These are phyloP conservation scores for Dioscorea cayenensis DNA, from an alignment of 116 monocot genomes.

Conservation along the genomic window DNA sequence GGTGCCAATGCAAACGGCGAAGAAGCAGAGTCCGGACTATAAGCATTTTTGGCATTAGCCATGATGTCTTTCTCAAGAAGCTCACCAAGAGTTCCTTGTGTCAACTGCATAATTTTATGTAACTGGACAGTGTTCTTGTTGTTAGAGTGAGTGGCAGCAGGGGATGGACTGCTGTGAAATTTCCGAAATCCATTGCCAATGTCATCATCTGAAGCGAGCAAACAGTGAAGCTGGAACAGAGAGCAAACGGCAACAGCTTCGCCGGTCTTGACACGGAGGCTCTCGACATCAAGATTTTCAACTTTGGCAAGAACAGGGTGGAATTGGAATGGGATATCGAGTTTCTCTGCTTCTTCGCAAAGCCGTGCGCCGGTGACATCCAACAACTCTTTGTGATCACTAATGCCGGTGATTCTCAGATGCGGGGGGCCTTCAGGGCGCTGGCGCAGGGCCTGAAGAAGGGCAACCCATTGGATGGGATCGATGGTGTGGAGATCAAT, in stretches of 20 bases:
- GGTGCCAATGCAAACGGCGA: constrained; percentile 9
- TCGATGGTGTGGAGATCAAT: constrained; percentile 63
- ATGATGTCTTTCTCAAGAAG: constrained; percentile 28
- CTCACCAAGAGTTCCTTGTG: constrained; percentile 22
- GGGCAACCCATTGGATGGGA: constrained; percentile 62
- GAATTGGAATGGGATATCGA: constrained; percentile 82
- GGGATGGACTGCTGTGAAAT: too few species aligned
- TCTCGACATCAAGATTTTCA: constrained; percentile 39
- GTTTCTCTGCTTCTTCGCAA: constrained; percentile 67
- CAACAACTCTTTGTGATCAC: constrained; percentile 43
- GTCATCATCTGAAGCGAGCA: constrained; percentile 33
- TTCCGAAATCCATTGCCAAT: neutral
- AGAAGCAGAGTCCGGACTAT: constrained; percentile 20
- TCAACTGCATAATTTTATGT: constrained; percentile 7
- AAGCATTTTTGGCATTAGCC: constrained; percentile 7
- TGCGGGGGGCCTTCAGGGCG: constrained; percentile 72
- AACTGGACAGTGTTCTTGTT: neutral
- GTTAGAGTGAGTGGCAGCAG: neutral
- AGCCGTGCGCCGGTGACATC: constrained; percentile 33
- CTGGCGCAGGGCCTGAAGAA: constrained; percentile 50
- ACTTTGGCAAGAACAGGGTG: constrained; percentile 40
- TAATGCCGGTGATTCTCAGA: constrained; percentile 65
- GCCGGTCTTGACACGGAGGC: constrained; percentile 65
- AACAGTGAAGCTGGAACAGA: constrained; percentile 50
- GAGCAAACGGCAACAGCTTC: constrained; percentile 74